Base-by-base conservation (phyloP, 345 rosid genomes). In the Microcos paniculata region DNA sequence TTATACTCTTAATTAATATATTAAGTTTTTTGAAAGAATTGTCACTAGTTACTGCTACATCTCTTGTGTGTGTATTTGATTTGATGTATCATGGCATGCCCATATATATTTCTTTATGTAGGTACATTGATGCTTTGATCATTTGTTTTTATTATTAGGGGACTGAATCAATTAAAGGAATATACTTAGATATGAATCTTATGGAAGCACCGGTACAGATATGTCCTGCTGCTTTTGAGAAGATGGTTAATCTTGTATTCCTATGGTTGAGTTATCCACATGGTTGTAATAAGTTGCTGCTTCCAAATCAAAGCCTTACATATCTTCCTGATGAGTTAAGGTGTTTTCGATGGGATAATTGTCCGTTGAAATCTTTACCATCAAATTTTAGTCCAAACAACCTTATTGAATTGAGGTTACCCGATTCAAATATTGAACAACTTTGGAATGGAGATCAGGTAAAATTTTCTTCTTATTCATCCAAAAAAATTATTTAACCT, bases 341-440 rank as follows among this genome's bases (percentile, higher is more conserved):
- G 46, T 79, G 62, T 75, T 80, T 85, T 46, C 61, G 68, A 9
- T 85, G 88, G 88, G 53, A 64, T 52, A 66, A 81, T 38, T 85
- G 28, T 58, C 85, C 86, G 2, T 46, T 64, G 21, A 71, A 72
- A 1, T 79, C 77, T 24, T 16, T 83, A 35, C 84, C 84, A 49
- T 35, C 35, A 5, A 38, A 66, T 33, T 79, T 77, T 55, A 72
- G 61, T 35, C 79, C 82, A 1, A 71, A 77, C 15, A 68, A 77
- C 42, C 79, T 78, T 40, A 78, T 83, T 12, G 81, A 79, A 61
- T 72, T 83, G 48, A 70, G 67, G 21, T 28, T 85, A 55, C 68
- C 61, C 15, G 9, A 62, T 31, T 77, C 86, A 73, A 43, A 30
- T 10, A 8, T 85, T 23, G 57, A 77, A 71, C 65, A 81, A 14